phyloP scores from a whole-genome alignment of 164 flowering plant genomes.

The Stephania japonica region DNA sequence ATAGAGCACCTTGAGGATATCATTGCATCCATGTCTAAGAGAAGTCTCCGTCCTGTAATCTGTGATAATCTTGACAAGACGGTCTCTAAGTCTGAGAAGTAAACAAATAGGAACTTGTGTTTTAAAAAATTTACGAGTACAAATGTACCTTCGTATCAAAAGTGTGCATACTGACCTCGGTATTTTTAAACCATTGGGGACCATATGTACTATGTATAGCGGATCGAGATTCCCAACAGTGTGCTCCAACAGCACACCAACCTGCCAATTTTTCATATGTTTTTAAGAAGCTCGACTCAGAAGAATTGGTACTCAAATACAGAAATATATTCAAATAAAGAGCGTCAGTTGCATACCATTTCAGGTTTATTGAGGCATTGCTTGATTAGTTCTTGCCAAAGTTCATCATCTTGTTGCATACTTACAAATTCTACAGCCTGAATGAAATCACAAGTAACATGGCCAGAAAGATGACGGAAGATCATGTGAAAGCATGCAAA shows the following conservation, averaged over 20 bases:
- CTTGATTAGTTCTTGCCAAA: constrained; percentile 96
- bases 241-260: constrained; percentile 88
- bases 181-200: constrained; percentile 86
- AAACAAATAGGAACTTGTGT: background rate
- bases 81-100: constrained; percentile 73
- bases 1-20: constrained; percentile 74
- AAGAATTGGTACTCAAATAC: background rate
- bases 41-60: constrained; percentile 98
- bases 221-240: constrained; percentile 99
- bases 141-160: background rate
- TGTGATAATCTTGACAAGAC: constrained; percentile 83
- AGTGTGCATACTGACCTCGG: constrained; percentile 61
- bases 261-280: constrained; percentile 39
- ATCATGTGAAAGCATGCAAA: background rate
- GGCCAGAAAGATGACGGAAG: background rate
- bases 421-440: constrained; percentile 96
- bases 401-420: constrained; percentile 93
- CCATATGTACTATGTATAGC: constrained; percentile 83
- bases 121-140: background rate
- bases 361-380: constrained; percentile 86
- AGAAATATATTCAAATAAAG: constrained; percentile 1
- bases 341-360: constrained; percentile 51
- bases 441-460: constrained; percentile 12
- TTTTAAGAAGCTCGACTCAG: background rate
- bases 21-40: constrained; percentile 94